Percentiles rank a stretch among this genome's conserved stretches.
Conservation (phyloP, 2,329 filamentous ascomycete species). For the Clarireedia paspali region DNA sequence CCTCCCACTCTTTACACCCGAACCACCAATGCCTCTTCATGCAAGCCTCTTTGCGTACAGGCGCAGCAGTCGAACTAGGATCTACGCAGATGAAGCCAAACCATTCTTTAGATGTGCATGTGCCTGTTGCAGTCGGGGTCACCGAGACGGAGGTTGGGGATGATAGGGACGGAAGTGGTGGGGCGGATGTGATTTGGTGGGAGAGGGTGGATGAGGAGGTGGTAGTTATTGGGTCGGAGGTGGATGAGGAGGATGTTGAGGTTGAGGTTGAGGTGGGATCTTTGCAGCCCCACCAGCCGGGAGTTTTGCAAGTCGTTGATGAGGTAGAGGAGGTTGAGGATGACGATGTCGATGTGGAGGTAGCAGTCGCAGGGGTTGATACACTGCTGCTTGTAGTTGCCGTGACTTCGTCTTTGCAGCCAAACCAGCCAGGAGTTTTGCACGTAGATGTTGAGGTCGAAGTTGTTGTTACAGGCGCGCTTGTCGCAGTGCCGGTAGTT, state of each 20-base stretch:
- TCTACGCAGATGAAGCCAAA: slow-evolving; percentile 27
- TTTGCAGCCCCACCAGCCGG: slow-evolving; percentile 41
- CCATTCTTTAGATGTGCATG: slow-evolving; percentile 24
- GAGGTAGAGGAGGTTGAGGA: slow-evolving; percentile 14
- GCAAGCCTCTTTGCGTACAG: slow-evolving; percentile 17
- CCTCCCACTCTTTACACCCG: slow-evolving; percentile 23
- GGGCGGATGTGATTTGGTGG: slow-evolving; percentile 30
- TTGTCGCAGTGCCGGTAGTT: slow-evolving; percentile 20
- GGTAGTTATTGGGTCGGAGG: slow-evolving; percentile 25
- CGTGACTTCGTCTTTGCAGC: slow-evolving; percentile 40
- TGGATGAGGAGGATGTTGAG: neutral
- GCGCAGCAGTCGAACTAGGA: slow-evolving; percentile 16
- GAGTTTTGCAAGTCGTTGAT: slow-evolving; percentile 32
- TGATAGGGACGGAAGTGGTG: slow-evolving; percentile 21
- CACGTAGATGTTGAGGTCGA: slow-evolving; percentile 30
- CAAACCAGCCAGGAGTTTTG: slow-evolving; percentile 39
- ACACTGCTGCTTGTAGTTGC: slow-evolving; percentile 31
- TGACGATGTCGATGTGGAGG: slow-evolving; percentile 1
- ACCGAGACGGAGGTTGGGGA: slow-evolving; percentile 16
- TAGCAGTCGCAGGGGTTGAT: slow-evolving; percentile 12
- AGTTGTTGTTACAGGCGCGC: slow-evolving; percentile 17
- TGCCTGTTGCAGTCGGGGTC: slow-evolving; percentile 6
- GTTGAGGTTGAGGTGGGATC: slow-evolving; percentile 39
- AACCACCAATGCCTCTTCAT: slow-evolving; percentile 22
- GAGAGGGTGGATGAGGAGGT: slow-evolving; percentile 7